Evolutionary conservation across 345 rosid genomes (phyloP).

Genomic region (Citrus australasica): DNA sequence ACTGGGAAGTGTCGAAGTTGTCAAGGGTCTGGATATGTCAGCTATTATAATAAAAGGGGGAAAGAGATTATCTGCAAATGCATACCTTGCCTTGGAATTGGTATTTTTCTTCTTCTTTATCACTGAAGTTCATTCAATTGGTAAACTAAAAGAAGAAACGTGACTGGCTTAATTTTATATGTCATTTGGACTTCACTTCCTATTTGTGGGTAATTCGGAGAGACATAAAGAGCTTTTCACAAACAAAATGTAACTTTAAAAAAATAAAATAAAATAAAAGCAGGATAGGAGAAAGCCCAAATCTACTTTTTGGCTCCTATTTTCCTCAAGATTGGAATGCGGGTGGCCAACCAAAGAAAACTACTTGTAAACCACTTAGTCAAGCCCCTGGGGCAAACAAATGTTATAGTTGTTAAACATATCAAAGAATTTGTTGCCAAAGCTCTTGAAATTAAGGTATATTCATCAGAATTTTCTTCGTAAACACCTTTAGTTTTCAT

Average conservation of each 20-base stretch:
- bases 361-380: no score
- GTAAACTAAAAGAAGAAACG: not conserved
- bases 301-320: no score
- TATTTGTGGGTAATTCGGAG: not conserved
- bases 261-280: no score
- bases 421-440: not conserved
- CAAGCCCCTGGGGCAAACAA: not conserved
- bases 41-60: constrained; percentile 83
- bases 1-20: constrained; percentile 92
- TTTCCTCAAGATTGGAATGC: no score
- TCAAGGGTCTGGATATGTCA: constrained; percentile 83
- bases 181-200: not conserved
- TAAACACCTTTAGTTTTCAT: not conserved
- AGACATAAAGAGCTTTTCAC: not conserved
- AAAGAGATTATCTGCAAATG: constrained; percentile 85
- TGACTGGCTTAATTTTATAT: not conserved
- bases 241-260: not conserved
- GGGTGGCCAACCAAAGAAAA: no score
- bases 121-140: not conserved
- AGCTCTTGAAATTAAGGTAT: not conserved
- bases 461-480: no score
- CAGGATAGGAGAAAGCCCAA: no score
- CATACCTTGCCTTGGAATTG: constrained; percentile 84
- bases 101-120: constrained; percentile 35
- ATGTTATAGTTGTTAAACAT: not conserved